Conservation (phyloP, 2,329 filamentous ascomycete genomes). For the Periglandula ipomoeae region DNA sequence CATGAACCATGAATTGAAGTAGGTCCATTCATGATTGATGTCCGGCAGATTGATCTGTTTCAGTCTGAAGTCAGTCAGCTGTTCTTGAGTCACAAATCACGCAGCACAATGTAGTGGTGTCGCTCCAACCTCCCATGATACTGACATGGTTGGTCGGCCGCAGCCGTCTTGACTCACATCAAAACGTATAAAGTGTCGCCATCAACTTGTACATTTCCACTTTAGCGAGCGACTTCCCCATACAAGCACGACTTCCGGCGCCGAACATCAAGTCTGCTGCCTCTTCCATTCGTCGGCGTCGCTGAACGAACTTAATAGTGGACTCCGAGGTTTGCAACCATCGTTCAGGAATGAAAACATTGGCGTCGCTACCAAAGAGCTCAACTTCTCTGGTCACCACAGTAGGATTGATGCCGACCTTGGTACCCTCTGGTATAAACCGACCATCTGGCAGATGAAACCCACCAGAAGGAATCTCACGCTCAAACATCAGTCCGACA, state of each 20-base stretch:
- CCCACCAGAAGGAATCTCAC: slow-evolving; percentile 35
- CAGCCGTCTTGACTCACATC: slow-evolving; percentile 15
- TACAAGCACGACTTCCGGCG: slow-evolving; percentile 28
- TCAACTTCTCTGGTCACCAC: slow-evolving; percentile 28
- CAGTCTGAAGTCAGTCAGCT: background rate
- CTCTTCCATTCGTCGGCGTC: slow-evolving; percentile 28
- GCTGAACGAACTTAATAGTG: slow-evolving; percentile 21
- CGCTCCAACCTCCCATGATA: too few species aligned
- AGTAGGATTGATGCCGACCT: slow-evolving; percentile 33
- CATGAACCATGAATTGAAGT: slow-evolving; percentile 19
- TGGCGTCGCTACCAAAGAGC: slow-evolving; percentile 35
- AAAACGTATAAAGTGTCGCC: slow-evolving; percentile 33
- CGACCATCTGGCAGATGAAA: slow-evolving; percentile 24
- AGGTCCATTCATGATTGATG: slow-evolving; percentile 17
- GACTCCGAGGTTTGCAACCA: slow-evolving; percentile 29
- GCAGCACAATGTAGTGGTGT: too few species aligned
- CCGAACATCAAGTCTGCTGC: slow-evolving; percentile 28
- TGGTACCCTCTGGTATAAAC: slow-evolving; percentile 25
- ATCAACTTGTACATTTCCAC: slow-evolving; percentile 27
- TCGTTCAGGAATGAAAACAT: slow-evolving; percentile 36
- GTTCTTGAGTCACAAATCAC: background rate
- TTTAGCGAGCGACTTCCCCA: slow-evolving; percentile 26
- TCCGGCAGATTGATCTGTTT: slow-evolving; percentile 10
- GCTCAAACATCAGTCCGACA: slow-evolving; percentile 38
- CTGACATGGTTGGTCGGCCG: background rate